Conservation (phyloP, 129 eudicot species). For the Tagetes patula region DNA sequence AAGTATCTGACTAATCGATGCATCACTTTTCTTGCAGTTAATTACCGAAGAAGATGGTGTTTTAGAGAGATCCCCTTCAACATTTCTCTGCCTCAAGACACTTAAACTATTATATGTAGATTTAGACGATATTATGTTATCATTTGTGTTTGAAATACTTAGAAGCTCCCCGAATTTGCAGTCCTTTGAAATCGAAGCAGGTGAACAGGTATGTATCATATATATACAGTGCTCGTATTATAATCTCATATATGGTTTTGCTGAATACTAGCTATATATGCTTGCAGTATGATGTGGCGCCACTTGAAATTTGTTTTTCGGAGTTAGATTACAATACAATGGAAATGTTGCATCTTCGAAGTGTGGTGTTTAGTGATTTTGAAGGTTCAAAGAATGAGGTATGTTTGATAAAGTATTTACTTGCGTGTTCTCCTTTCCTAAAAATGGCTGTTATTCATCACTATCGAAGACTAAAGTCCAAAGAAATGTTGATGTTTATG, state of each 20-base stretch:
- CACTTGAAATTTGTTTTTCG: neutral
- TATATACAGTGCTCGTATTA: neutral
- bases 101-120: neutral
- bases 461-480: no score
- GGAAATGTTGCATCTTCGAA: neutral
- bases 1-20: no score
- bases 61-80: neutral
- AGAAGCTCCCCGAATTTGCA: constrained; percentile 7
- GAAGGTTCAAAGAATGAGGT: constrained; percentile 12
- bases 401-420: constrained; percentile 17
- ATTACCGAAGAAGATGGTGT: neutral
- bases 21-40: no score
- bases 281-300: neutral
- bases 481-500: neutral
- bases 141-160: constrained; percentile 6
- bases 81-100: constrained; percentile 13
- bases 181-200: neutral
- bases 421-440: constrained; percentile 1
- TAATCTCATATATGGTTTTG: neutral
- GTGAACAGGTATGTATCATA: neutral
- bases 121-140: neutral
- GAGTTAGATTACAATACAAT: neutral
- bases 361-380: neutral
- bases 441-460: neutral
- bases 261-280: neutral